Evolutionary conservation across 768 basidiomycete genomes (phyloP), one percentile per base, ranked within the genome.

Genomic region (Albatrellus ellisii): DNA sequence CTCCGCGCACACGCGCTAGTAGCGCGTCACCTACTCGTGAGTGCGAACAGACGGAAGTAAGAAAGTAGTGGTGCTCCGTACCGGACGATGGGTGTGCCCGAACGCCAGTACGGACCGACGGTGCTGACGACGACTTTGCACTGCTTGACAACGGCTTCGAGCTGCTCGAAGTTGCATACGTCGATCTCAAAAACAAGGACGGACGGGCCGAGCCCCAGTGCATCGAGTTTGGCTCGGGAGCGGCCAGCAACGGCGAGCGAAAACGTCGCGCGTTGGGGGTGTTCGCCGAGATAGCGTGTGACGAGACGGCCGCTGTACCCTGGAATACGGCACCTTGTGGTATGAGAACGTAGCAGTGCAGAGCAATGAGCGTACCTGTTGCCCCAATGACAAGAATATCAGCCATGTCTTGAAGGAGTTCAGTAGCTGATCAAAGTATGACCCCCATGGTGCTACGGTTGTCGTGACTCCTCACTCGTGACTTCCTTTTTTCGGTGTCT

Each of bases 51-150:
- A 26, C n/a, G 10, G 15, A 17, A 31, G 35, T 24, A 10, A 7
- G 26, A 42, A 8, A 9, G n/a, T 10, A 17, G 26, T 12, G n/a
- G 40, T 2, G 21, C n/a, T n/a, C 62, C 75, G 33, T 47, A 79
- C 77, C 57, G 55, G 15, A 88, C 82, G 10, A 90, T 78, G 7
- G 74, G 68, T n/a, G 75, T 75, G 2, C 86, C 82, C 61, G 69
- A 83, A 5, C 56, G 55, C 70, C 73, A 78, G 55, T 70, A 90
- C 2, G 86, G 85, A 1, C 87, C 87, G 25, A 83, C 73, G 24
- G 77, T 63, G 52, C 83, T 87, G 44, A 90, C 77, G 41, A 91
- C 73, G 15, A 90, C 78, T 35, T 69, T 69, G 4, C 74, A 64
- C 14, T 56, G 55, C 51, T 67, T 69, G 12, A 90, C 77, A 2